phyloP scores from a whole-genome alignment of 2,329 filamentous ascomycete genomes.

The Dactylonectria macrodidyma region DNA sequence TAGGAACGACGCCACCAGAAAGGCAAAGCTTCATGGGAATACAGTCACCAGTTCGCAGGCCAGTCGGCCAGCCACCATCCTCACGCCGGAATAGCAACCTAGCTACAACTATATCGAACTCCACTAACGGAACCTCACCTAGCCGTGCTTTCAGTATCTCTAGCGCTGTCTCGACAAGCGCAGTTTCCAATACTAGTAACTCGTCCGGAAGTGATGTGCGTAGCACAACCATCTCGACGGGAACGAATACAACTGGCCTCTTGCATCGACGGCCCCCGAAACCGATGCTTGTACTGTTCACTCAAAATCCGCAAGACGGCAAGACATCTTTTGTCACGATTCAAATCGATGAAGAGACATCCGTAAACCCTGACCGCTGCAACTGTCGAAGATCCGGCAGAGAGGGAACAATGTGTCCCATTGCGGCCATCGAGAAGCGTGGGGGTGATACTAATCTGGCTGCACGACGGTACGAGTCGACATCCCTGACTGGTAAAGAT shows the following conservation, averaged over 20 bases:
- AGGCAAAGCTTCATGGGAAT: slow-evolving; percentile 31
- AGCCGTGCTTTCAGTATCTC: slow-evolving; percentile 44
- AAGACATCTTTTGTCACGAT: slow-evolving; percentile 49
- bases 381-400: slow-evolving; percentile 50
- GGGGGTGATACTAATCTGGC: slow-evolving; percentile 45
- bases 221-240: slow-evolving; percentile 46
- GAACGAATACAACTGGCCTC: slow-evolving; percentile 47
- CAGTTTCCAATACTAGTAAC: slow-evolving; percentile 42
- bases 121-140: slow-evolving; percentile 26
- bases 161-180: slow-evolving; percentile 27
- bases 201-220: slow-evolving; percentile 45
- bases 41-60: slow-evolving; percentile 27
- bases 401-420: slow-evolving; percentile 43
- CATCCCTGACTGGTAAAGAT: slow-evolving; percentile 16
- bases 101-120: slow-evolving; percentile 21
- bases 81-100: slow-evolving; percentile 35
- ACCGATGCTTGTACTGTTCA: slow-evolving; percentile 55
- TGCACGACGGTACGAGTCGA: slow-evolving; percentile 48
- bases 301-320: slow-evolving; percentile 40
- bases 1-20: slow-evolving; percentile 35
- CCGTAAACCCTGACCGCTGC: slow-evolving; percentile 53
- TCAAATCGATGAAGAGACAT: slow-evolving; percentile 51
- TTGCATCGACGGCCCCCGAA: slow-evolving; percentile 51
- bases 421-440: slow-evolving; percentile 47
- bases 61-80: slow-evolving; percentile 39